Evolutionary conservation across 805 yeast species (phyloP).

Genomic region (Wickerhamiella australiensis): DNA sequence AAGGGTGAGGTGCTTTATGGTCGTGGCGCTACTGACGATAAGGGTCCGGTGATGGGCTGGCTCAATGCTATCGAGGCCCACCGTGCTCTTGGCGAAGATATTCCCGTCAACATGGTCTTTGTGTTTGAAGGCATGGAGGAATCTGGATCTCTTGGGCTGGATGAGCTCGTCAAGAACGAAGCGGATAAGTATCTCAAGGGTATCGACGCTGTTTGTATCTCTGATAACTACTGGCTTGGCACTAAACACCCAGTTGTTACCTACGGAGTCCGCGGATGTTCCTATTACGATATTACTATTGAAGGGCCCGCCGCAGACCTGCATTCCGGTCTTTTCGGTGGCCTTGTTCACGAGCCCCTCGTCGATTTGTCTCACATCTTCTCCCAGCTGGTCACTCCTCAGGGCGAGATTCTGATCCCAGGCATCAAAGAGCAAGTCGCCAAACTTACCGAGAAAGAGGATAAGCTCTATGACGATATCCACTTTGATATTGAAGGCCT

Average conservation of each 20-base stretch:
- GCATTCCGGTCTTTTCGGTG: conserved; percentile 97
- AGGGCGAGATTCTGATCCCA: conserved; percentile 75
- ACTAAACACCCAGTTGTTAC: conserved; percentile 94
- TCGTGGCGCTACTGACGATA: conserved; percentile 94
- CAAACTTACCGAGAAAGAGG: conserved; percentile 73
- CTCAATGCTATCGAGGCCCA: conserved; percentile 87
- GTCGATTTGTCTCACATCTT: conserved; percentile 75
- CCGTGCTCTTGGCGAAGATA: conserved; percentile 64
- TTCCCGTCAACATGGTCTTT: conserved; percentile 85
- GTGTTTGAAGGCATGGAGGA: conserved; percentile 99
- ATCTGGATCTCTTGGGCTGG: conserved; percentile 88
- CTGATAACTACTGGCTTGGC: conserved; percentile 98
- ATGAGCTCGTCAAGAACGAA: conserved; percentile 66
- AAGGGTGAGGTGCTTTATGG: conserved; percentile 64
- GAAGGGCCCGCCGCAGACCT: conserved; percentile 94
- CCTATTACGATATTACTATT: conserved; percentile 73
- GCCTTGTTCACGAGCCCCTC: conserved; percentile 94
- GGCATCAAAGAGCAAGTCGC: conserved; percentile 94
- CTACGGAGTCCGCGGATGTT: conserved; percentile 93
- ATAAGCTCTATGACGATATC: conserved; percentile 65
- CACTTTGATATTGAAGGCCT: conserved; percentile 77
- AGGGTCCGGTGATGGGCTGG: conserved; percentile 98
- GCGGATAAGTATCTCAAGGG: conserved; percentile 69
- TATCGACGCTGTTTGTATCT: conserved; percentile 89
- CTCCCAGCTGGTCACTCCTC: conserved; percentile 61